These are phyloP conservation scores for Ogataea trehaloabstinens DNA, from an alignment of 805 yeast genomes.

Conservation along the genomic window DNA sequence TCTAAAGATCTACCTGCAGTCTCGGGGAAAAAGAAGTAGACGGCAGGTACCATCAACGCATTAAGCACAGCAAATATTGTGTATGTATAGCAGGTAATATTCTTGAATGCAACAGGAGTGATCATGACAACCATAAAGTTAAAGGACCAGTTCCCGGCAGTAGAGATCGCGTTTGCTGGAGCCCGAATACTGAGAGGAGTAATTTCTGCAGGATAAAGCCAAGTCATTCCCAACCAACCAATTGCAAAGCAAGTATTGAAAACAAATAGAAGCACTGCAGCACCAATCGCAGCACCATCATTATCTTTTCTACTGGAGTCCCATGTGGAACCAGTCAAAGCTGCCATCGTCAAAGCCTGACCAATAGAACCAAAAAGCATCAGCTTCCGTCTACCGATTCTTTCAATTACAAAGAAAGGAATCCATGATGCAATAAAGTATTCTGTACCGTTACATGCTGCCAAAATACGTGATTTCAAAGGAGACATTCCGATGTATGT, in stretches of 20 bases:
- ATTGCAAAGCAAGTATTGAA: constrained; percentile 48
- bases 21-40: constrained; percentile 46
- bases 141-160: constrained; percentile 57
- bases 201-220: constrained; percentile 62
- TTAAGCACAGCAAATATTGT: constrained; percentile 45
- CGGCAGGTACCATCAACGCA: constrained; percentile 38
- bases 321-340: constrained; percentile 40
- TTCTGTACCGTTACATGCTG: constrained; percentile 19
- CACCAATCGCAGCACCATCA: constrained; percentile 38
- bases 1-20: constrained; percentile 47
- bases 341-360: constrained; percentile 44
- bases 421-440: constrained; percentile 34
- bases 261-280: constrained; percentile 48
- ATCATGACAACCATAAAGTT: constrained; percentile 59
- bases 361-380: constrained; percentile 36
- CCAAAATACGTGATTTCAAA: constrained; percentile 38
- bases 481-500: constrained; percentile 45
- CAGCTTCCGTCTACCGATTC: constrained; percentile 39
- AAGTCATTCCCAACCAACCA: constrained; percentile 46
- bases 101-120: constrained; percentile 42
- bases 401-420: constrained; percentile 45
- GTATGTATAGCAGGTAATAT: constrained; percentile 41
- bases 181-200: constrained; percentile 51
- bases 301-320: constrained; percentile 22
- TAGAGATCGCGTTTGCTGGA: constrained; percentile 48